These are phyloP conservation scores for Mycena sanguinolenta DNA, from an alignment of 768 basidiomycete genomes.

Conservation along the genomic window DNA sequence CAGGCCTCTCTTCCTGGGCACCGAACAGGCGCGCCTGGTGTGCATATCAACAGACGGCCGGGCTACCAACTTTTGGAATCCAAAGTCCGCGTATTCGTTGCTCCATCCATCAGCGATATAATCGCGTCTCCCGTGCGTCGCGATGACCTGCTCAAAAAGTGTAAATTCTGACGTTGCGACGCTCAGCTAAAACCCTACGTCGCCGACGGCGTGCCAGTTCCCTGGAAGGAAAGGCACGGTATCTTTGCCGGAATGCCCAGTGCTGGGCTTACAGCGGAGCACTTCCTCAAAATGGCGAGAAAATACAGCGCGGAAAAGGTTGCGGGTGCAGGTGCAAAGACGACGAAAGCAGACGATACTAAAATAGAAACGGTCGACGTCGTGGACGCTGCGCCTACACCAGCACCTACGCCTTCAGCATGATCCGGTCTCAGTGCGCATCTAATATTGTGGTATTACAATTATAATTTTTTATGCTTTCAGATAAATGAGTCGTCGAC, in stretches of 20 bases:
- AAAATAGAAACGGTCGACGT: neutral
- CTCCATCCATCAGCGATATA: conserved; percentile 79
- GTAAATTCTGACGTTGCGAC: conserved; percentile 7
- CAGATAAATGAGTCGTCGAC: neutral
- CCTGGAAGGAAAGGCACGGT: conserved; percentile 47
- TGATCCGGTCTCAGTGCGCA: too few species aligned
- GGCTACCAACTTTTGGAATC: conserved; percentile 88
- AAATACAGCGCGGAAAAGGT: conserved; percentile 9
- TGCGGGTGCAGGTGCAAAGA: neutral
- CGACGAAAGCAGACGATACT: neutral
- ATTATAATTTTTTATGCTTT: conserved; percentile 3
- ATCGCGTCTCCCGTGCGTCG: conserved; percentile 65
- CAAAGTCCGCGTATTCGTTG: conserved; percentile 86
- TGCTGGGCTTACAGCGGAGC: conserved; percentile 57
- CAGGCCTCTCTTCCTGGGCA: conserved; percentile 87
- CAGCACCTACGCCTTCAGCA: too few species aligned
- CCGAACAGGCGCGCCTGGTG: conserved; percentile 90
- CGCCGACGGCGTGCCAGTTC: conserved; percentile 56
- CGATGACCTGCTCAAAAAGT: neutral
- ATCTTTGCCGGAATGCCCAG: conserved; percentile 56
- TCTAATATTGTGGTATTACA: neutral
- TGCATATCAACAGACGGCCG: conserved; percentile 82
- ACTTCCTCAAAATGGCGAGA: conserved; percentile 58
- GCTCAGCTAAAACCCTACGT: conserved; percentile 81
- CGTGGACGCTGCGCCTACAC: neutral